Evolutionary conservation across 2,329 filamentous ascomycete species (phyloP).

Genomic region (Apiospora arundinis): DNA sequence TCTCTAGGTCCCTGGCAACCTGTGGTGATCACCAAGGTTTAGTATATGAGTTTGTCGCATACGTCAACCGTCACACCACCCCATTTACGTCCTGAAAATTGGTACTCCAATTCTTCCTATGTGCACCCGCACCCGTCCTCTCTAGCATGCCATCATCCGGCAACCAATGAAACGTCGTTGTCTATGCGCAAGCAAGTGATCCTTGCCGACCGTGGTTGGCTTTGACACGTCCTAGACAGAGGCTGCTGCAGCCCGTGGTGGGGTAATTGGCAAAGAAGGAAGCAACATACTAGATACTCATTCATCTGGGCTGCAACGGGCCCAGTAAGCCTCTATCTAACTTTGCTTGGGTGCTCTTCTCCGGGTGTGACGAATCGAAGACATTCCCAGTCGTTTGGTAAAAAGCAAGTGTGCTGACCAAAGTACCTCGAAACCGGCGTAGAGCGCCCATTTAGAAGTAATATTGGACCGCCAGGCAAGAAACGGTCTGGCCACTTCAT

Average conservation of each 20-base stretch:
- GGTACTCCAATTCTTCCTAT: too few relatives aligned
- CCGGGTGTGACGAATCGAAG: neutral
- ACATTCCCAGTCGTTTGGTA: neutral
- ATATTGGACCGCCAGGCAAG: slow-evolving; percentile 1
- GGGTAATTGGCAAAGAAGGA: neutral
- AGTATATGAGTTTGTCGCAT: too few relatives aligned
- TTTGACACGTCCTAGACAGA: neutral
- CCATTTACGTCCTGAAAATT: too few relatives aligned
- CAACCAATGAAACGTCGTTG: too few relatives aligned
- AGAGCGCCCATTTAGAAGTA: neutral
- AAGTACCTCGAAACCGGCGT: neutral
- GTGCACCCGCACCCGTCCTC: too few relatives aligned
- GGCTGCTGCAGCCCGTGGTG: neutral
- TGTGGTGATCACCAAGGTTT: too few relatives aligned
- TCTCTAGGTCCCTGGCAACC: too few relatives aligned
- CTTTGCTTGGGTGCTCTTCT: neutral
- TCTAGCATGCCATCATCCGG: too few relatives aligned
- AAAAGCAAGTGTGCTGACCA: neutral
- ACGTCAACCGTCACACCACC: too few relatives aligned
- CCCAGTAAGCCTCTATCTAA: slow-evolving; percentile 3
- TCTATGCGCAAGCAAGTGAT: too few relatives aligned
- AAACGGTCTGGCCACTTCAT: neutral
- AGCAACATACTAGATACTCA: neutral
- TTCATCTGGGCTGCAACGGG: slow-evolving; percentile 12
- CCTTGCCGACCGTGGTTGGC: neutral